phyloP scores from a whole-genome alignment of 2,329 filamentous ascomycete species.

The Aaosphaeria arxii region DNA sequence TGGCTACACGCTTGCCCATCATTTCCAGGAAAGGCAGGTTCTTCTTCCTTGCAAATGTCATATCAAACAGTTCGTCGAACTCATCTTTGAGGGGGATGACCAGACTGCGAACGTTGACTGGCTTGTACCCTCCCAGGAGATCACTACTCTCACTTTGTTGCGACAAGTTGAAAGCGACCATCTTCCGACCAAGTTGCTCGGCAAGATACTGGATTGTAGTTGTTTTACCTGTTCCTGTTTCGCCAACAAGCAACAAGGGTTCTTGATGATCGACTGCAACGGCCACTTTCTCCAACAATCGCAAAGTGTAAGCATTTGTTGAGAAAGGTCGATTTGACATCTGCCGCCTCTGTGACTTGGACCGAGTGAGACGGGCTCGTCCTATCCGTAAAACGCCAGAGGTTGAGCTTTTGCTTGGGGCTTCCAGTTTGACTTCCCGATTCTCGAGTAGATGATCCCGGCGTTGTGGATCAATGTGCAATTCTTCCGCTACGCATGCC shows the following conservation, averaged over 20 bases:
- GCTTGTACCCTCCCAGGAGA: constrained; percentile 92
- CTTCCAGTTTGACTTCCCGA: constrained; percentile 64
- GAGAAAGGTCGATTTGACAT: constrained; percentile 64
- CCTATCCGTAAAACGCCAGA: constrained; percentile 31
- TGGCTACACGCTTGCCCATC: constrained; percentile 74
- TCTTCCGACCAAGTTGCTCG: constrained; percentile 75
- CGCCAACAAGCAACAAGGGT: constrained; percentile 90
- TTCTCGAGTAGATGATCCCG: constrained; percentile 73
- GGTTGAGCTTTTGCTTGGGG: constrained; percentile 23
- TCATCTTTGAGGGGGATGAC: constrained; percentile 89
- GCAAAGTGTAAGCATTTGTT: constrained; percentile 79
- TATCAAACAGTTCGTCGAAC: constrained; percentile 84
- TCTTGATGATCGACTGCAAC: constrained; percentile 81
- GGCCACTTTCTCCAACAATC: constrained; percentile 83
- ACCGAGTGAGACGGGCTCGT: constrained; percentile 47
- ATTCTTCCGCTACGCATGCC: constrained; percentile 74
- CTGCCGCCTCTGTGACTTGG: constrained; percentile 39
- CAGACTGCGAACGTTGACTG: constrained; percentile 83
- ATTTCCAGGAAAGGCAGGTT: constrained; percentile 80
- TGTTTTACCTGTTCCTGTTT: constrained; percentile 98
- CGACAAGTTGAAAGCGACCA: constrained; percentile 92
- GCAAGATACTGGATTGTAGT: constrained; percentile 93
- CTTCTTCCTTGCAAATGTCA: constrained; percentile 82
- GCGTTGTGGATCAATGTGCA: constrained; percentile 81
- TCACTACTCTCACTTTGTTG: constrained; percentile 98